phyloP scores from a whole-genome alignment of 805 yeast species.

The Candida nonsorbophila region DNA sequence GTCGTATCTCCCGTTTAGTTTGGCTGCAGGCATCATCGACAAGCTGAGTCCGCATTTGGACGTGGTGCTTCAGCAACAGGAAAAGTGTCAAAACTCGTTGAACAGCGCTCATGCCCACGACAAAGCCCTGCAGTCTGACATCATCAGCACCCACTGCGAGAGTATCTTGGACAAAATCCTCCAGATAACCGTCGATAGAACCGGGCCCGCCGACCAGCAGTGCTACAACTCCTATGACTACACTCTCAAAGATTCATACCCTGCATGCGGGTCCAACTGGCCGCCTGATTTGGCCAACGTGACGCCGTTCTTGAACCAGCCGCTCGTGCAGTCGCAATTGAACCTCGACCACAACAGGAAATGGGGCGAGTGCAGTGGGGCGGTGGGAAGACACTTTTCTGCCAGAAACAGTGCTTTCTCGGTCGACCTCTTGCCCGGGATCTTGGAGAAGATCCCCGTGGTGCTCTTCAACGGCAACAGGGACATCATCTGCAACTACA shows the following conservation, averaged over 20 bases:
- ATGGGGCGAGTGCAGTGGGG: conserved; percentile 78
- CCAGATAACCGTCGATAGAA: conserved; percentile 18
- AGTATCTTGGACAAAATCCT: conserved; percentile 37
- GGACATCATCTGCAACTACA: conserved; percentile 82
- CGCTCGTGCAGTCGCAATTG: conserved; percentile 44
- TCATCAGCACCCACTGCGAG: conserved; percentile 41
- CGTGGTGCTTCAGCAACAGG: conserved; percentile 44
- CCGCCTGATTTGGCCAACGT: conserved; percentile 58
- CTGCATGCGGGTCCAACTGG: conserved; percentile 92
- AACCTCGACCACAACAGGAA: conserved; percentile 34
- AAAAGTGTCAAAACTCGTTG: conserved; percentile 54
- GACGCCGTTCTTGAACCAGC: conserved; percentile 43
- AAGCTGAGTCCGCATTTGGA: conserved; percentile 33
- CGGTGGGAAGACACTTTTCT: conserved; percentile 48
- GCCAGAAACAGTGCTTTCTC: conserved; percentile 57
- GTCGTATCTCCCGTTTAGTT: conserved; percentile 68
- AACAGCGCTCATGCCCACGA: conserved; percentile 14
- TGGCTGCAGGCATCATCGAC: conserved; percentile 52
- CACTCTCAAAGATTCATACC: conserved; percentile 63
- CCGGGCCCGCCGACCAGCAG: conserved; percentile 30
- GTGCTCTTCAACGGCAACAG: conserved; percentile 81
- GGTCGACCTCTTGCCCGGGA: conserved; percentile 57
- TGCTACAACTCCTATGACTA: conserved; percentile 86
- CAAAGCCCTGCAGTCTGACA: conserved; percentile 15
- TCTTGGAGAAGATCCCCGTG: conserved; percentile 57